A percentile compares a stretch with the other conserved stretches of the same genome.
phyloP scores from a whole-genome alignment of 345 rosid species.

The Raphanus raphanistrum region DNA sequence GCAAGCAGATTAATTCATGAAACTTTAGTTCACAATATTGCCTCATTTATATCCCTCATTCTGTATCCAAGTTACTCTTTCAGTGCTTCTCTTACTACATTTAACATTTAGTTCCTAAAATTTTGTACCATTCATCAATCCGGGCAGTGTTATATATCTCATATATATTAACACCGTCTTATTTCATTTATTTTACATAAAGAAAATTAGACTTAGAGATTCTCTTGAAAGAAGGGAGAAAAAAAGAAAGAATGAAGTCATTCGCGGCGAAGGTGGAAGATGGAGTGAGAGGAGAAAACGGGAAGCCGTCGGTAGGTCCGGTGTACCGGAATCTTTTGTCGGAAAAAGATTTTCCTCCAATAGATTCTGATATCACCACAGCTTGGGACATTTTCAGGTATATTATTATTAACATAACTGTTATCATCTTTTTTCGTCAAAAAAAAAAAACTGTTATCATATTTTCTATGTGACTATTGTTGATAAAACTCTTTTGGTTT shows the following conservation, averaged over 20 bases:
- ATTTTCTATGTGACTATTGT: background rate
- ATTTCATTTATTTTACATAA: background rate
- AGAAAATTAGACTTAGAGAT: background rate
- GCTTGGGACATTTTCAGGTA: constrained; percentile 93
- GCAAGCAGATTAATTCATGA: constrained; percentile 10
- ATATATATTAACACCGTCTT: background rate
- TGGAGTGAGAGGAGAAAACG: constrained; percentile 69
- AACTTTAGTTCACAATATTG: background rate
- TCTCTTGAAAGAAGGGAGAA: background rate
- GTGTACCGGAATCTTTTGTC: constrained; percentile 73
- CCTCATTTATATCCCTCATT: background rate
- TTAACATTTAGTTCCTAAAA: background rate
- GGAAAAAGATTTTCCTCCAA: constrained; percentile 62
- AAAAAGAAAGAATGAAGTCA: constrained; percentile 47
- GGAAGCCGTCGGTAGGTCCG: constrained; percentile 84
- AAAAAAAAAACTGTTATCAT: background rate
- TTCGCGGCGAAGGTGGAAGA: constrained; percentile 78
- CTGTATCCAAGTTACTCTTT: background rate
- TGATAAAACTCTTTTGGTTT: background rate
- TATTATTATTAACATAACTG: background rate
- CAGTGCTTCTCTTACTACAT: background rate
- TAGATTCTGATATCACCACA: constrained; percentile 49
- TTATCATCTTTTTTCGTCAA: background rate
- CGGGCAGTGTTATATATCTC: background rate
- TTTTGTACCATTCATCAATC: background rate